Base-by-base conservation (phyloP, 495 filamentous ascomycete genomes). In the Talaromyces wortmannii region DNA sequence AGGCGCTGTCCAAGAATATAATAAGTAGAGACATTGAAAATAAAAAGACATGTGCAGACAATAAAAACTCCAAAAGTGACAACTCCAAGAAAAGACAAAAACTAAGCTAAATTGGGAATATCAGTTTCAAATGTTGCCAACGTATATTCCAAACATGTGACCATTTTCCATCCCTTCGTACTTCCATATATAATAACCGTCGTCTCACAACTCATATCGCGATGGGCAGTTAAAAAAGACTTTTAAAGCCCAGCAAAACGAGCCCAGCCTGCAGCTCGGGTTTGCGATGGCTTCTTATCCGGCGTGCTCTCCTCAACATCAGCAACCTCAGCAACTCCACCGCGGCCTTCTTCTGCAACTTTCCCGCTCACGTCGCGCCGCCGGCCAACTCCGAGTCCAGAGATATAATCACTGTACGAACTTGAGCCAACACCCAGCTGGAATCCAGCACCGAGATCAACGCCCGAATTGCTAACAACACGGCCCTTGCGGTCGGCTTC, bases 321-420 rank as follows among this genome's bases (percentile, higher is more conserved):
- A 23, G 23, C 23, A 46, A 49, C 42, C 12, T 52, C 32, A 59
- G 59, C 55, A 36, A 57, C 62, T 8, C 77, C 76, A 3, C 80
- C 81, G 43, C 85, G 74, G 1, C 91, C 91, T 69, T 96, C 91
- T 69, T 96, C 91, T 2, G 85, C 91, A 47, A 89, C 72, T 68
- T 90, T 90, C 3, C 90, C 91, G 61, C 89, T 94, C 8, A 92
- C 90, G 60, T 90, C 84, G 50, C 91, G 76, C 59, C 73, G 67
- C 60, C 68, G 71, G 55, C 67, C 74, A 62, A 66, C 74, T 54
- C 66, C 72, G 54, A 74, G 61, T 15, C 76, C 78, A 12, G 79
- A 67, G 23, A 83, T 79, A 57, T 82, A 86, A 62, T 86, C 71
- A 33, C 86, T 66, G 72, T 85, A 61, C 70, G 83, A 65, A 72